Evolutionary conservation across 108 stramenopile species (phyloP), one percentile per base, ranked within the genome.

Genomic region (Cyclotella baltica): DNA sequence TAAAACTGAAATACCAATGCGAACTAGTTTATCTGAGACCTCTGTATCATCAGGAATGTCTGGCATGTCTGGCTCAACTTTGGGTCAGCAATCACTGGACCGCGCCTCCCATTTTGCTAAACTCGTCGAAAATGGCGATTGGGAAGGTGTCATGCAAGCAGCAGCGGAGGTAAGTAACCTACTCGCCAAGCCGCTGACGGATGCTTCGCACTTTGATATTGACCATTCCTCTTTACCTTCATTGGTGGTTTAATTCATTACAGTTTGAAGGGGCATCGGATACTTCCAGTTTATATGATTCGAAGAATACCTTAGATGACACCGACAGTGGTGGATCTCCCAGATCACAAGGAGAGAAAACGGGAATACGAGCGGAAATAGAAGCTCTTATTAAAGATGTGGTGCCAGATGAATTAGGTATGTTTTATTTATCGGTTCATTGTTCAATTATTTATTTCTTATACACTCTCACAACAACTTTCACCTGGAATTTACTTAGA

Each of bases 341-440:
- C 33, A 23, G 36, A 35, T 37, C 43, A 37, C 57, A 3, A 19
- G 1, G 18, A 30, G 55, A 62, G 16, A 51, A 29, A 46, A 8
- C 67, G 6, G 47, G 37, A 33, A 62, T 85, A 38, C 46, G 76
- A 33, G 33, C 52, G 0, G 80, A 86, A 74, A 72, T 91, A 0
- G 77, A 84, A 68, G 71, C 63, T 34, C 70, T 91, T 31, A 85
- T 91, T 40, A 34, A 73, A 38, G 59, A 58, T 28, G 85, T 89
- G 20, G 87, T 89, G 28, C 90, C 90, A 16, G 90, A 89, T 47
- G 76, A 83, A 51, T 36, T 73, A 35, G 35, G 30, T 72, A 19
- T 10, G 58, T 61, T 47, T 40, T 19, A 19, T n/a, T n/a, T n/a
- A n/a, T n/a, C n/a, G n/a, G n/a, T n/a, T n/a, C n/a, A n/a, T n/a